Percentiles rank a stretch among this genome's conserved stretches.
Evolutionary conservation across 306 rosid species (phyloP).

Genomic region (Biancaea sappan): DNA sequence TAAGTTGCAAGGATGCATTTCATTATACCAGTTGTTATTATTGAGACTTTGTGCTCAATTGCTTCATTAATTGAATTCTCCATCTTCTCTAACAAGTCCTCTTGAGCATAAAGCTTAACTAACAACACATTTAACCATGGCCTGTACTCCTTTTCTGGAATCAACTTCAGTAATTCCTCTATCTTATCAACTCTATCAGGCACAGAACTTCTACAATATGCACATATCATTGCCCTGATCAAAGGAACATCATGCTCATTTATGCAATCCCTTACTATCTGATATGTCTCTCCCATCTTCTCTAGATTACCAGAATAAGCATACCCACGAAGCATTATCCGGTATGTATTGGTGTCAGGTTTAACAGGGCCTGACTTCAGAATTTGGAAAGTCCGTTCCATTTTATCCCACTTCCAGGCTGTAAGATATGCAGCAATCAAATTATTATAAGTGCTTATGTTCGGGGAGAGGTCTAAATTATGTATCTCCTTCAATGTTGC

Average conservation of each 20-base stretch:
- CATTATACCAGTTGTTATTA: constrained; percentile 44
- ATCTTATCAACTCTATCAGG: constrained; percentile 58
- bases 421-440: constrained; percentile 70
- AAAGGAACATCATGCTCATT: constrained; percentile 40
- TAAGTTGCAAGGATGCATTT: constrained; percentile 57
- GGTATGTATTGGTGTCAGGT: constrained; percentile 55
- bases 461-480: constrained; percentile 44
- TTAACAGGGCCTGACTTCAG: constrained; percentile 50
- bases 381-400: constrained; percentile 62
- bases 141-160: constrained; percentile 64
- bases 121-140: constrained; percentile 79
- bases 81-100: constrained; percentile 63
- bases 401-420: constrained; percentile 83
- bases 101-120: constrained; percentile 69
- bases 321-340: constrained; percentile 83
- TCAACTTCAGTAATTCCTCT: constrained; percentile 51
- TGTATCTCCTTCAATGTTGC: constrained; percentile 52
- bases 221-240: constrained; percentile 78
- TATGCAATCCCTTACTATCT: constrained; percentile 48
- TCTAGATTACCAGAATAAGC: constrained; percentile 61
- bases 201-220: constrained; percentile 69
- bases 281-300: constrained; percentile 77
- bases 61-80: constrained; percentile 74
- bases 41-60: constrained; percentile 53
- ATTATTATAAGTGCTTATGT: constrained; percentile 60